Conservation (phyloP, 2,329 filamentous ascomycete species). For the Alternaria burnsii region DNA sequence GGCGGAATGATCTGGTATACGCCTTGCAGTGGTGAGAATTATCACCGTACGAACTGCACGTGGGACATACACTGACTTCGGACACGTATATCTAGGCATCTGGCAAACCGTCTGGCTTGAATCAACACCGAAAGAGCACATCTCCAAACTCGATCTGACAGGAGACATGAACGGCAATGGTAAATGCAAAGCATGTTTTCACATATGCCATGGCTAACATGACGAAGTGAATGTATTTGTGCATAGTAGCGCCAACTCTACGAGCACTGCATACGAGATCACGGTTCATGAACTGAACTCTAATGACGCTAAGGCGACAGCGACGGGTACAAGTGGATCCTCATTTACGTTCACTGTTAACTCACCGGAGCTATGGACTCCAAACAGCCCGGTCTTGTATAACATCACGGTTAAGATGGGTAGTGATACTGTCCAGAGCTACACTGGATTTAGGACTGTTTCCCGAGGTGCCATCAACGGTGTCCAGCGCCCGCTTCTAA, state of each 20-base stretch:
- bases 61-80: too few species aligned
- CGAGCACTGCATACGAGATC: conserved; percentile 50
- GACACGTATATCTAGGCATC: conserved; percentile 56
- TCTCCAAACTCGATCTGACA: conserved; percentile 67
- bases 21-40: conserved; percentile 64
- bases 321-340: conserved; percentile 57
- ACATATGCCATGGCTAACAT: conserved; percentile 20
- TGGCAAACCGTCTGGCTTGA: conserved; percentile 80
- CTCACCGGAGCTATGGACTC: conserved; percentile 70
- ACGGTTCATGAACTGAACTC: conserved; percentile 47
- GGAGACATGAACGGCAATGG: conserved; percentile 55
- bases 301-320: conserved; percentile 54
- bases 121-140: conserved; percentile 64
- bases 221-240: conserved; percentile 64
- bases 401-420: conserved; percentile 66
- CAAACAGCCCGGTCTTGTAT: conserved; percentile 69
- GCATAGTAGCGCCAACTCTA: conserved; percentile 54
- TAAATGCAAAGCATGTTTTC: conserved; percentile 11
- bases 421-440: conserved; percentile 67
- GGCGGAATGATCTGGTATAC: conserved; percentile 73
- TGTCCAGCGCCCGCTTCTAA: conserved; percentile 68
- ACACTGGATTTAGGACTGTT: conserved; percentile 74
- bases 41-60: too few species aligned
- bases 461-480: conserved; percentile 65
- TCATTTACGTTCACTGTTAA: conserved; percentile 65